Evolutionary conservation across 2,329 filamentous ascomycete genomes (phyloP).

Genomic region (Paraphoma sp.): DNA sequence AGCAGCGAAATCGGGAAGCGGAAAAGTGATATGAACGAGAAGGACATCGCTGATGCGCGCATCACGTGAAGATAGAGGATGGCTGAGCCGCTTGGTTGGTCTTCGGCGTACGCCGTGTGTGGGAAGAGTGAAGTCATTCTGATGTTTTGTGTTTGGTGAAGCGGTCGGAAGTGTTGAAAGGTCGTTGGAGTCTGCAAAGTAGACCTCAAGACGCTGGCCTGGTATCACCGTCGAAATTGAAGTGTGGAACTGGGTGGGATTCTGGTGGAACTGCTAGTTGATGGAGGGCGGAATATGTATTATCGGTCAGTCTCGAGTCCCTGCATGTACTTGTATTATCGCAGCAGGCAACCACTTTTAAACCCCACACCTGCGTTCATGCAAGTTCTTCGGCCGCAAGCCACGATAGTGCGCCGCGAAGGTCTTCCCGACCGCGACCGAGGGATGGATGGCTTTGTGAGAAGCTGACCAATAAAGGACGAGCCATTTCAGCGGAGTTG

Average conservation of each 20-base stretch:
- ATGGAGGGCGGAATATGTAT: too few species aligned
- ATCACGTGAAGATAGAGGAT: conserved; percentile 68
- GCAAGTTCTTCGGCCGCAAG: neutral
- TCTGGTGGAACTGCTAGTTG: too few species aligned
- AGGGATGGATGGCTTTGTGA: neutral
- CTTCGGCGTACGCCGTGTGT: conserved; percentile 66
- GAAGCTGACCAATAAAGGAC: neutral
- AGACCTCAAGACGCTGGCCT: neutral
- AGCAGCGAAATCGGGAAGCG: conserved; percentile 42
- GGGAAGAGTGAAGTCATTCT: conserved; percentile 64
- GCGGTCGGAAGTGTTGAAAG: too few species aligned
- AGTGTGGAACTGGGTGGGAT: neutral
- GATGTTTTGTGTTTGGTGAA: neutral
- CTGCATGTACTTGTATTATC: neutral
- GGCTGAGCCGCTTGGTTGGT: conserved; percentile 62
- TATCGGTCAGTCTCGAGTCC: neutral
- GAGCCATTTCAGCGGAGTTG: neutral
- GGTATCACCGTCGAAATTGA: neutral
- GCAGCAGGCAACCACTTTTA: neutral
- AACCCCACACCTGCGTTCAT: too few species aligned
- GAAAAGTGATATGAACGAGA: conserved; percentile 56
- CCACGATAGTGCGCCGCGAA: neutral
- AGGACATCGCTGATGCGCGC: conserved; percentile 62
- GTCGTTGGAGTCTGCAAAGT: neutral
- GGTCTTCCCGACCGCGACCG: neutral